Base-by-base conservation (phyloP, 1,139 yeast genomes). In the Yamadazyma friedrichii region DNA sequence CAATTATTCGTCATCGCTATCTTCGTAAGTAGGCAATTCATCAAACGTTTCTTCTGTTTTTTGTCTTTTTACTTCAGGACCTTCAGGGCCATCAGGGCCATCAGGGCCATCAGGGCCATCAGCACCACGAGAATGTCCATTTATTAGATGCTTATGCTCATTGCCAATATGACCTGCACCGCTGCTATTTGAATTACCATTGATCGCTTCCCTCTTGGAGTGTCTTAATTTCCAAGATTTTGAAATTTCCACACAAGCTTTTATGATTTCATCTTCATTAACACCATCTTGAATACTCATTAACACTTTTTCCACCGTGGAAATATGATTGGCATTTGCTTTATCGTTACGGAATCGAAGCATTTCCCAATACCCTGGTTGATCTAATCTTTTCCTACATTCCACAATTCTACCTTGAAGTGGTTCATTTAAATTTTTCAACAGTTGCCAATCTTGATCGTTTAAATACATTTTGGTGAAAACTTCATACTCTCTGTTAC, bases 281-380 rank as follows among this genome's bases (percentile, higher is more conserved):
- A 93, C 96, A 1, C 94, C 86, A 61, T 93, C 98, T 49, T 80
- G 78, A 38, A 94, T 93, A 58, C 95, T 84, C 47, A 82, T 80
- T 39, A 91, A 64, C 33, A 93, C 91, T 55, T 85, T 91, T 44
- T 80, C 82, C 11, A 89, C 96, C 15, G 87, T 88, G 15, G 82
- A 69, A 4, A 81, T 62, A 60, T 88, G 96, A 59, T 94, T 94
- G 9, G 95, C 98, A 55, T 86, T 84, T 17, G 78, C 64, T 58
- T 94, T 94, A 59, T 94, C 99, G 61, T 93, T 96, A 58, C 99
- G 74, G 62, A 93, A 93, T 44, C 99, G 73, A 44, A 93, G 62
- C 71, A 87, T 76, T 46, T 82, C 81, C 98, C 98, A 94, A 41
- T 71, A 76, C 1, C 83, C 83, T 3, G 65, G 64, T 29, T 52